Conservation (phyloP, 345 rosid genomes). For the Brassica cretica region DNA sequence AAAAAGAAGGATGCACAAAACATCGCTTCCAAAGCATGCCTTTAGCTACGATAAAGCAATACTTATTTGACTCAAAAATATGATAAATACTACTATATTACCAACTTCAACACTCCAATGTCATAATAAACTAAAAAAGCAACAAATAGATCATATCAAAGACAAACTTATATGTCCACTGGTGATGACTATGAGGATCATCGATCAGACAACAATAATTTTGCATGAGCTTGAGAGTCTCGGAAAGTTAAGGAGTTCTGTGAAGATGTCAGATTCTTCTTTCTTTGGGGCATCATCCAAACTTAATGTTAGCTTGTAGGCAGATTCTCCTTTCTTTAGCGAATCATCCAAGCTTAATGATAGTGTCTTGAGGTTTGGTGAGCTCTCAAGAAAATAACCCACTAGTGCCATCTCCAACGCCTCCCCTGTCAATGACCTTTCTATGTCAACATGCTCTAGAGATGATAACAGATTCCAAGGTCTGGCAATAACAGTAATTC, state of each 20-base stretch:
- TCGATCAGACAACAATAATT: slow-evolving; percentile 6
- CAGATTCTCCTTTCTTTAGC: background rate
- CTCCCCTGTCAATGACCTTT: background rate
- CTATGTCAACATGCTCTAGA: slow-evolving; percentile 19
- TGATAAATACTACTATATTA: too few relatives aligned
- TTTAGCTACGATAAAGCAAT: too few relatives aligned
- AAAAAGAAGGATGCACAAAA: background rate
- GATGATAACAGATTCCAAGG: background rate
- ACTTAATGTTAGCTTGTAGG: background rate
- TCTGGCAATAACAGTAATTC: background rate
- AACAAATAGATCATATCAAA: background rate
- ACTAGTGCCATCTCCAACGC: background rate
- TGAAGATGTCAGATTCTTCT: background rate
- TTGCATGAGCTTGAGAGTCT: slow-evolving; percentile 4
- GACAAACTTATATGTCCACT: background rate
- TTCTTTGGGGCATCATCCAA: background rate
- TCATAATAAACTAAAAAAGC: background rate
- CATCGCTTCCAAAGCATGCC: background rate
- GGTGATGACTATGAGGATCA: background rate
- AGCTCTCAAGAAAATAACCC: background rate
- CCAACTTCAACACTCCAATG: background rate
- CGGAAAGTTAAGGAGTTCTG: background rate
- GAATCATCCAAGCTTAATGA: background rate
- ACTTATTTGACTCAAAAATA: too few relatives aligned
- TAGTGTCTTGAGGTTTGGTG: background rate